Evolutionary conservation across 1,139 yeast species (phyloP).

Genomic region (Saccharomyces hybrid): DNA sequence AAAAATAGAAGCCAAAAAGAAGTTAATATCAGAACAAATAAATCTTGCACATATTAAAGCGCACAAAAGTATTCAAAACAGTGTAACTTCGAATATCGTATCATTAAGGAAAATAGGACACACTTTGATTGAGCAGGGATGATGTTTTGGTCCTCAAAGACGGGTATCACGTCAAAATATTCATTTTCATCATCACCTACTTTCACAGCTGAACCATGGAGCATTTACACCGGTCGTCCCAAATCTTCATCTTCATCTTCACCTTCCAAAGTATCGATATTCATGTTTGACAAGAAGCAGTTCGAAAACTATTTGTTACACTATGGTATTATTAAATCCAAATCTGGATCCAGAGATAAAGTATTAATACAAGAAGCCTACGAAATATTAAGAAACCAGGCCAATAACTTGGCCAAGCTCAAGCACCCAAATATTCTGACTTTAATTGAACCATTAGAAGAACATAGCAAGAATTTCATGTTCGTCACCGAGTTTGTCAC

Average conservation of each 20-base stretch:
- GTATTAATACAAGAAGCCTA: constrained; percentile 37
- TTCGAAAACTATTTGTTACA: constrained; percentile 52
- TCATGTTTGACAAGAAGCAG: constrained; percentile 78
- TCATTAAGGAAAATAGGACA: not conserved
- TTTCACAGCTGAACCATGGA: constrained; percentile 79
- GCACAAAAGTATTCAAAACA: not conserved
- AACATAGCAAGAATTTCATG: constrained; percentile 64
- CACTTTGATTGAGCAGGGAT: constrained; percentile 4
- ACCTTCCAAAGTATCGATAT: constrained; percentile 60
- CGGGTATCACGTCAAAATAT: constrained; percentile 70
- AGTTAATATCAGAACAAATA: not conserved
- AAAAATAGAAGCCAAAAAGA: not conserved
- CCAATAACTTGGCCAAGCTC: constrained; percentile 64
- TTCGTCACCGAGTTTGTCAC: constrained; percentile 82
- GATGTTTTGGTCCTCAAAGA: constrained; percentile 37
- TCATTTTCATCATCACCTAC: constrained; percentile 67
- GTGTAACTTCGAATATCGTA: not conserved
- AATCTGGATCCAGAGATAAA: constrained; percentile 30
- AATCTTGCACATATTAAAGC: not conserved
- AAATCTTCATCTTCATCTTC: constrained; percentile 34
- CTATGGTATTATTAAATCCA: constrained; percentile 42
- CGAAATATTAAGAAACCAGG: constrained; percentile 47
- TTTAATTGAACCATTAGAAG: constrained; percentile 81
- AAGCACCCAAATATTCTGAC: constrained; percentile 85
- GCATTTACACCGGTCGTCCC: constrained; percentile 73